Evolutionary conservation across 345 rosid genomes (phyloP).

Genomic region (Zanthoxylum bungeanum): DNA sequence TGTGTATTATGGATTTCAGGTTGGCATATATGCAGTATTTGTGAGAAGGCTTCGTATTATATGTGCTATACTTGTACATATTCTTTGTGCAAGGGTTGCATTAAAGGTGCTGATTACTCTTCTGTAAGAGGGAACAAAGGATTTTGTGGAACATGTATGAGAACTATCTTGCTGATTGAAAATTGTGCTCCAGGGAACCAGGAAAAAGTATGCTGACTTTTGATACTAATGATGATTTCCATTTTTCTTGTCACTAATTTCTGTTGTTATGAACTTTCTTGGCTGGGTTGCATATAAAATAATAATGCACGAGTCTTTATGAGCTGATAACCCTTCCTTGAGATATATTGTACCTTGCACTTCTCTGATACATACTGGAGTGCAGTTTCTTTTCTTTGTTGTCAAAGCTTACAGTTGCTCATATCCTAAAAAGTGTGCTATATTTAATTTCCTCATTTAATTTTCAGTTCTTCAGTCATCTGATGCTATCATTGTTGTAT

Average conservation of each 20-base stretch:
- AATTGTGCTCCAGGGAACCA: constrained; percentile 44
- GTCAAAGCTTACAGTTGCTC: no score
- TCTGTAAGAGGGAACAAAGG: constrained; percentile 83
- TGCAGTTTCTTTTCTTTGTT: background rate
- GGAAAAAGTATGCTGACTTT: constrained; percentile 53
- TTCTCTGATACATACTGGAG: background rate
- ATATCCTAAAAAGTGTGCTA: background rate
- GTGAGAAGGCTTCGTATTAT: constrained; percentile 75
- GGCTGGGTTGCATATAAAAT: background rate
- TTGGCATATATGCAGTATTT: constrained; percentile 91
- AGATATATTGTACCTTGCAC: background rate
- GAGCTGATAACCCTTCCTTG: background rate
- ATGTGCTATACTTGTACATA: constrained; percentile 97
- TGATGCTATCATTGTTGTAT: background rate
- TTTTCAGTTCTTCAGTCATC: background rate
- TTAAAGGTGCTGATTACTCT: constrained; percentile 78
- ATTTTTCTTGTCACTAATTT: background rate
- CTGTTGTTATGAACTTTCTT: background rate
- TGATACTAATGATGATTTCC: background rate
- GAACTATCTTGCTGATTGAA: constrained; percentile 87
- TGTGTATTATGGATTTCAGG: constrained; percentile 49
- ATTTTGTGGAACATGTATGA: constrained; percentile 87
- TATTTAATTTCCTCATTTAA: background rate
- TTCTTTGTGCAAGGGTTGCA: constrained; percentile 92
- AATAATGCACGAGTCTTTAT: background rate